Evolutionary conservation across 257 asterid species (phyloP), one percentile per base, ranked within the genome.

Genomic region (Jasminum sambac): DNA sequence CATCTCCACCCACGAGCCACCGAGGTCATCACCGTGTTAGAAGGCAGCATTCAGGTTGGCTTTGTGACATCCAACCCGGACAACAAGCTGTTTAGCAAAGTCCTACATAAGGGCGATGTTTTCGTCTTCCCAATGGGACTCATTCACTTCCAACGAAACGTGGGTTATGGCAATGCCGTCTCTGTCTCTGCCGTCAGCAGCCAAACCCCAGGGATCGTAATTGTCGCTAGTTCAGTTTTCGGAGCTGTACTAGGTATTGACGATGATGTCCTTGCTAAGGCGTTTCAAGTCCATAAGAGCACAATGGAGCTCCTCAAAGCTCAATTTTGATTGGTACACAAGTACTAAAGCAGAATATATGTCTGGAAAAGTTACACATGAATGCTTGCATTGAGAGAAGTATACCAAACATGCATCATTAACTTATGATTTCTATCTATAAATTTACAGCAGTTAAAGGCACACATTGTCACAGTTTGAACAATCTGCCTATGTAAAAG

Each of bases 391-490:
- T 7, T 11, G 12, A 11, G 44, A 40, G 12, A 40, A 1, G 12
- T 40, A 23, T 55, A 55, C 11, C 50, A 43, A 13, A 43, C n/a
- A 39, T 43, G 50, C 11, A 43, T 55, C 4, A 30, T 19, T 70
- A 59, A 74, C 70, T 11, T 67, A 25, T 48, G 72, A 63, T 37
- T 36, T 17, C 36, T 63, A 67, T 73, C 69, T 78, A 55, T 76
- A 52, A 64, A 77, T 77, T 81, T 79, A 86, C 83, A 70, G 42
- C 79, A 55, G 36, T 21, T 70, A 69, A 77, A 10, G 76, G 25
- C 70, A 79, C 86, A 74, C 64, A 16, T 70, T 44, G 26, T 70
- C 68, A 73, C 24, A 70, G 83, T 72, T 73, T 37, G 74, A 64
- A 66, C 74, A 73, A 57, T 71, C 73, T 67, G 39, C 69, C 40